phyloP scores from a whole-genome alignment of 2,329 filamentous ascomycete genomes.

The Alternaria angustiovoidea region DNA sequence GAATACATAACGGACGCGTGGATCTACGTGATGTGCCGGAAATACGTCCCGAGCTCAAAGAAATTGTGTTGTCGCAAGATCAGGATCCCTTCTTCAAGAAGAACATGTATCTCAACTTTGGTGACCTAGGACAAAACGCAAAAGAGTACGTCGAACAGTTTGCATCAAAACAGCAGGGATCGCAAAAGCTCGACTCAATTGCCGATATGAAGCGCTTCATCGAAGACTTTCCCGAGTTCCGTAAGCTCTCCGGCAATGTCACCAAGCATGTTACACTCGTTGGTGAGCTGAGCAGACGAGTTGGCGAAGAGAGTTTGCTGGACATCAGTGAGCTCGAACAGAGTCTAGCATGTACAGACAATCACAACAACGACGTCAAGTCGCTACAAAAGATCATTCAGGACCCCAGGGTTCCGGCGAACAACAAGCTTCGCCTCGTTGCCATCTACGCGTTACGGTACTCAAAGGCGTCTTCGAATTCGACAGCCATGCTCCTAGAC shows the following conservation, averaged over 20 bases:
- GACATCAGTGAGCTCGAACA: constrained; percentile 98
- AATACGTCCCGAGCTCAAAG: constrained; percentile 83
- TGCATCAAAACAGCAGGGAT: constrained; percentile 96
- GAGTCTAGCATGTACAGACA: constrained; percentile 95
- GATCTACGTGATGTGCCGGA: constrained; percentile 85
- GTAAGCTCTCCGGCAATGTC: constrained; percentile 95
- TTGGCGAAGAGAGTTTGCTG: constrained; percentile 85
- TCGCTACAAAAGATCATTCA: constrained; percentile 87
- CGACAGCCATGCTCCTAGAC: constrained; percentile 84
- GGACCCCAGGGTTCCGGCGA: constrained; percentile 75
- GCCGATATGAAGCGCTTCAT: constrained; percentile 99
- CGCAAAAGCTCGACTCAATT: constrained; percentile 95
- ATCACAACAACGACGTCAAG: constrained; percentile 91
- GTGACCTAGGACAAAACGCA: constrained; percentile 92
- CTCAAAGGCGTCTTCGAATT: constrained; percentile 83
- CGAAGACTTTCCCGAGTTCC: constrained; percentile 97
- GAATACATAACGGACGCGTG: constrained; percentile 94
- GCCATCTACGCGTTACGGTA: constrained; percentile 96
- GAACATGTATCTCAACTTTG: constrained; percentile 99
- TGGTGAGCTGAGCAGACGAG: constrained; percentile 87
- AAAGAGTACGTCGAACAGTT: constrained; percentile 99
- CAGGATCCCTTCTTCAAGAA: constrained; percentile 99
- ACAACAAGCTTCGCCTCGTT: constrained; percentile 88
- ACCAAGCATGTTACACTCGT: constrained; percentile 98
- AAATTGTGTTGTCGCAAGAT: constrained; percentile 94